Evolutionary conservation across 73 alveolate genomes (phyloP).

Genomic region (Loxodes magnus): DNA sequence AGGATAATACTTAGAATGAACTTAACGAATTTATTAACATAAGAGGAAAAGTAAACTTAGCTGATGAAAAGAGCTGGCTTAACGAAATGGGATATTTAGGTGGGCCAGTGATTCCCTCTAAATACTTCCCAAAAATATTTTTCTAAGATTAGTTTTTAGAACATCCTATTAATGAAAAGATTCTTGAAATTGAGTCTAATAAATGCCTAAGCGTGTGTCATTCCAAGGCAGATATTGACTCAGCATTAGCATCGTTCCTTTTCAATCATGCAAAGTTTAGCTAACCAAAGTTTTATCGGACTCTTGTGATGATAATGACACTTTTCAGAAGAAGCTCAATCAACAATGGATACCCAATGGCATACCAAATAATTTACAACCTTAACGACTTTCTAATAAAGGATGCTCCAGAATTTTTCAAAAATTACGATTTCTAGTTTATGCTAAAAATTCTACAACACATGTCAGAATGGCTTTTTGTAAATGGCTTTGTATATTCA

Average conservation of each 20-base stretch:
- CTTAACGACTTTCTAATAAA: no score
- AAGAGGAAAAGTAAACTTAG: slow-evolving; percentile 3
- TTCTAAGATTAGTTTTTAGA: no score
- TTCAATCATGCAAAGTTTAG: slow-evolving; percentile 9
- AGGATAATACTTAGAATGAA: slow-evolving; percentile 10
- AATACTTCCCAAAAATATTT: not conserved
- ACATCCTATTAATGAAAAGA: no score
- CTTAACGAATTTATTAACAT: not conserved
- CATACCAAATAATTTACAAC: no score
- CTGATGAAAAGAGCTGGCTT: slow-evolving; percentile 3
- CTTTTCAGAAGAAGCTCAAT: no score
- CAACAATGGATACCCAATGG: no score
- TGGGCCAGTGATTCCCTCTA: slow-evolving; percentile 11
- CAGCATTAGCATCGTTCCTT: slow-evolving; percentile 1
- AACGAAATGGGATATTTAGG: slow-evolving; percentile 12
- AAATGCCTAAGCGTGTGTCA: slow-evolving; percentile 1
- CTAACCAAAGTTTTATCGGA: not conserved
- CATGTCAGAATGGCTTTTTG: no score
- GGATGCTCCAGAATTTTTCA: no score
- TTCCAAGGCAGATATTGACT: not conserved
- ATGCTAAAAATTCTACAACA: no score
- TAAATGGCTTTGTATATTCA: no score
- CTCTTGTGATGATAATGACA: not conserved
- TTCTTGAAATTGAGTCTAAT: slow-evolving; percentile 9
- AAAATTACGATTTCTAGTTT: no score